phyloP scores from a whole-genome alignment of 2,329 filamentous ascomycete species.

The Colletotrichum musicola region DNA sequence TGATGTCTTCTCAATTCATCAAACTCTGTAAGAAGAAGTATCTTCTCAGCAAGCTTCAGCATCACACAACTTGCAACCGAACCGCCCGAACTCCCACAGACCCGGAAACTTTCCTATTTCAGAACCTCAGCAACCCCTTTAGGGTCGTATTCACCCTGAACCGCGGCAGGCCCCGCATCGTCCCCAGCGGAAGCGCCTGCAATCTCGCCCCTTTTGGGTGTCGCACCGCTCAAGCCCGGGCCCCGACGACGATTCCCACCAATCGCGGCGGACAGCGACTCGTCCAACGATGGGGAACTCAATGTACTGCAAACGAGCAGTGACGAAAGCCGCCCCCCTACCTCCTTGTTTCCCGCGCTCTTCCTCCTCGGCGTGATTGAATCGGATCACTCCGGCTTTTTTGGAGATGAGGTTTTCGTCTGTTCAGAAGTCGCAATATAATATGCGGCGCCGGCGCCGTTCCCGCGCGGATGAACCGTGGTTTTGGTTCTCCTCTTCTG shows the following conservation, averaged over 20 bases:
- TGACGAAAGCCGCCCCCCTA: slow-evolving; percentile 12
- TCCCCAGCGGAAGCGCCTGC: slow-evolving; percentile 23
- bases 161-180: neutral
- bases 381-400: neutral
- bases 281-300: slow-evolving; percentile 7
- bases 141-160: neutral
- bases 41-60: too few species aligned
- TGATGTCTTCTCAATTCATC: too few species aligned
- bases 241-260: slow-evolving; percentile 22
- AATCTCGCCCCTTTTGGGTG: slow-evolving; percentile 29
- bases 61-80: too few species aligned
- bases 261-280: slow-evolving; percentile 12
- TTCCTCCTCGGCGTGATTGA: too few species aligned
- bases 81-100: neutral
- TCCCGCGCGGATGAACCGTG: neutral
- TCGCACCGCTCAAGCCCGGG: slow-evolving; percentile 17
- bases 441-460: slow-evolving; percentile 3
- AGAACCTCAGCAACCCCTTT: neutral
- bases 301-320: slow-evolving; percentile 35
- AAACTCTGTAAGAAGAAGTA: too few species aligned
- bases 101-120: slow-evolving; percentile 4
- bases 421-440: neutral
- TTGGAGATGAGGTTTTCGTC: neutral
- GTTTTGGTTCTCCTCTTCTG: neutral
- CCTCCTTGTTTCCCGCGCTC: neutral